Percentiles rank a stretch among this genome's conserved stretches.
These are phyloP conservation scores for Acephala macrosclerotiorum DNA, from an alignment of 2,329 filamentous ascomycete genomes.

Conservation along the genomic window DNA sequence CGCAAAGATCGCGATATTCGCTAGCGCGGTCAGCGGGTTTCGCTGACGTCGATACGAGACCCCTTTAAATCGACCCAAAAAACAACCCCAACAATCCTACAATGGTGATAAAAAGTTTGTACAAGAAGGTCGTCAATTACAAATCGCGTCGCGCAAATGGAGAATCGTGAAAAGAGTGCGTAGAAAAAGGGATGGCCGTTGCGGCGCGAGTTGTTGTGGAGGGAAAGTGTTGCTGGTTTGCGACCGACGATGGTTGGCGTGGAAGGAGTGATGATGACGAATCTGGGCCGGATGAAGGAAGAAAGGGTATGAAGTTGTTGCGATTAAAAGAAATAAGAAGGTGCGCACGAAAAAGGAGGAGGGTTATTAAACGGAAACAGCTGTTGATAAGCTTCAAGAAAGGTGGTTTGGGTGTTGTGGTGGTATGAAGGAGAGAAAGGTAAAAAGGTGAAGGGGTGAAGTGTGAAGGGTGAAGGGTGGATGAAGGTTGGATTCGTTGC, in stretches of 20 bases:
- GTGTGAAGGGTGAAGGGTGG: neutral
- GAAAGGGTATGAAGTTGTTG: no score
- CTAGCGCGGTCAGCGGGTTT: conserved; percentile 14
- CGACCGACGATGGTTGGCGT: conserved; percentile 12
- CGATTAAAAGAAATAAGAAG: neutral
- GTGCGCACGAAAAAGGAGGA: neutral
- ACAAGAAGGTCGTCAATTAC: conserved; percentile 38
- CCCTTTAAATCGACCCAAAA: conserved; percentile 17
- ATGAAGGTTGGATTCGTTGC: neutral
- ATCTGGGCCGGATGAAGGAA: neutral
- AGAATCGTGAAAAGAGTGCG: conserved; percentile 22
- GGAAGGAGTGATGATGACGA: conserved; percentile 16
- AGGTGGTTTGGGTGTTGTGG: neutral
- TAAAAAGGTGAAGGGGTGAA: neutral
- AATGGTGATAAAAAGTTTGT: conserved; percentile 26
- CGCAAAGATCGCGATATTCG: conserved; percentile 14
- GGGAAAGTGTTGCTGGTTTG: conserved; percentile 11
- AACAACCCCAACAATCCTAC: conserved; percentile 17
- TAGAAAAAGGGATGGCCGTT: conserved; percentile 38
- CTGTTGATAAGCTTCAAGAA: neutral
- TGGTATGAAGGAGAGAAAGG: conserved; percentile 8
- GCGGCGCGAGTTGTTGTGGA: conserved; percentile 26
- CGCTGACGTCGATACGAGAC: conserved; percentile 29
- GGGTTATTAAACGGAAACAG: neutral
- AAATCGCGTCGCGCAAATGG: conserved; percentile 29